A percentile compares a stretch with the other conserved stretches of the same genome.
These are phyloP conservation scores for Biancaea sappan DNA, from an alignment of 306 rosid genomes.

Conservation along the genomic window DNA sequence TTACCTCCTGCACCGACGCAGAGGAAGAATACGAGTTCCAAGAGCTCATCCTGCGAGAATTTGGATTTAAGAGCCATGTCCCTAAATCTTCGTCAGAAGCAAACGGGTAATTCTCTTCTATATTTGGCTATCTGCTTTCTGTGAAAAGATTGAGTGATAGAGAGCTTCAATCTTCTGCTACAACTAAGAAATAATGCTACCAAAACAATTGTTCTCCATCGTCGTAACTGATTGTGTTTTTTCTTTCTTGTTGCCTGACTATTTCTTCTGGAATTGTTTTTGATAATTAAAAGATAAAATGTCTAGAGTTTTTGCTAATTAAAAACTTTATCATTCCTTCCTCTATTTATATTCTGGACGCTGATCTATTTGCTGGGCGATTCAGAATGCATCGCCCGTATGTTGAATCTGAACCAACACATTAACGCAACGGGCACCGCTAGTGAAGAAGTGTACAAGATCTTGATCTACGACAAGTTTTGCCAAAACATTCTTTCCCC, in stretches of 20 bases:
- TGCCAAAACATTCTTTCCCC: conserved; percentile 93
- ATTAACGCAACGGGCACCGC: conserved; percentile 67
- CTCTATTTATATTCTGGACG: conserved; percentile 14
- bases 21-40: background rate
- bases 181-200: background rate
- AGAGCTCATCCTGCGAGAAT: background rate
- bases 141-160: background rate
- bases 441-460: conserved; percentile 92
- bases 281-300: background rate
- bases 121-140: background rate
- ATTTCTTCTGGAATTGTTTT: background rate
- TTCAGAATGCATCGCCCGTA: conserved; percentile 85
- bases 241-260: background rate
- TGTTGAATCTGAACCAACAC: conserved; percentile 96
- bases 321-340: background rate
- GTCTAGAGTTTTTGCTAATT: background rate
- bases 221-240: background rate
- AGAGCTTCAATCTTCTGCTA: background rate
- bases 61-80: conserved; percentile 43
- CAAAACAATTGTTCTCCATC: background rate
- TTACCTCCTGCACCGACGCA: background rate
- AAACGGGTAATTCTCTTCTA: conserved; percentile 48
- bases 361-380: conserved; percentile 26
- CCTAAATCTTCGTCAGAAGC: conserved; percentile 70
- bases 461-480: conserved; percentile 80